These are phyloP conservation scores for Sungouiozyma ichnusensis DNA, from an alignment of 805 yeast species.

Conservation along the genomic window DNA sequence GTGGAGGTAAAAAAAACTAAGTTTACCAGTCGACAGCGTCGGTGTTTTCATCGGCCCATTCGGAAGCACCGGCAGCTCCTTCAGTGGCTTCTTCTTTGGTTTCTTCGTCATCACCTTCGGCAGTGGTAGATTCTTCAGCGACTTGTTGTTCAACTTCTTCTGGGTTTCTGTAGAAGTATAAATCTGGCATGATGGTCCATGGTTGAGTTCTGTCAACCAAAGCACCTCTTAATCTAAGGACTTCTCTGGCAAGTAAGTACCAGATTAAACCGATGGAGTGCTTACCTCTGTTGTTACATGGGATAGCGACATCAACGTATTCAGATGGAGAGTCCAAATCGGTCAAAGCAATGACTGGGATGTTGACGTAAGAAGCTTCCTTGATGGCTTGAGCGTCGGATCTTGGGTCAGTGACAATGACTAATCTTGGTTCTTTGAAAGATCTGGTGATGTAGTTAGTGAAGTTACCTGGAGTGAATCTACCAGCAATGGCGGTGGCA, in stretches of 20 bases:
- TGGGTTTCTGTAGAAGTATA: slow-evolving; percentile 99
- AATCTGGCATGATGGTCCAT: slow-evolving; percentile 99
- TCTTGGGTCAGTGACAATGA: slow-evolving; percentile 99
- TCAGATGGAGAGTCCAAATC: slow-evolving; percentile 99
- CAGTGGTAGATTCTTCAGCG: slow-evolving; percentile 59
- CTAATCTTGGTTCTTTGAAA: slow-evolving; percentile 99
- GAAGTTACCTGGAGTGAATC: slow-evolving; percentile 99
- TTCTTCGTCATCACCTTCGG: slow-evolving; percentile 57
- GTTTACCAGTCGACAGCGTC: slow-evolving; percentile 26
- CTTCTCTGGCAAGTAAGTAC: slow-evolving; percentile 99
- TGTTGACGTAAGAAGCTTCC: slow-evolving; percentile 99
- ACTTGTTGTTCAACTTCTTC: slow-evolving; percentile 86
- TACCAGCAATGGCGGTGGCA: slow-evolving; percentile 99
- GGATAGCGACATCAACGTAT: slow-evolving; percentile 98
- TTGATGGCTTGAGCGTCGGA: slow-evolving; percentile 99
- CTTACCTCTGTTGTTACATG: slow-evolving; percentile 99
- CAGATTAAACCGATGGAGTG: slow-evolving; percentile 99
- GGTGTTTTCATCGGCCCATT: slow-evolving; percentile 44
- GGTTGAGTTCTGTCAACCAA: slow-evolving; percentile 91
- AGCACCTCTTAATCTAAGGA: slow-evolving; percentile 96
- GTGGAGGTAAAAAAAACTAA: not conserved
- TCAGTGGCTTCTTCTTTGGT: slow-evolving; percentile 74
- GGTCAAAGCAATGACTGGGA: slow-evolving; percentile 98
- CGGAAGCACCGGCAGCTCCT: slow-evolving; percentile 54
- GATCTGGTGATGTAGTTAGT: slow-evolving; percentile 99